Evolutionary conservation across 441 rosid species (phyloP).

Genomic region (Aquilaria agallochum): DNA sequence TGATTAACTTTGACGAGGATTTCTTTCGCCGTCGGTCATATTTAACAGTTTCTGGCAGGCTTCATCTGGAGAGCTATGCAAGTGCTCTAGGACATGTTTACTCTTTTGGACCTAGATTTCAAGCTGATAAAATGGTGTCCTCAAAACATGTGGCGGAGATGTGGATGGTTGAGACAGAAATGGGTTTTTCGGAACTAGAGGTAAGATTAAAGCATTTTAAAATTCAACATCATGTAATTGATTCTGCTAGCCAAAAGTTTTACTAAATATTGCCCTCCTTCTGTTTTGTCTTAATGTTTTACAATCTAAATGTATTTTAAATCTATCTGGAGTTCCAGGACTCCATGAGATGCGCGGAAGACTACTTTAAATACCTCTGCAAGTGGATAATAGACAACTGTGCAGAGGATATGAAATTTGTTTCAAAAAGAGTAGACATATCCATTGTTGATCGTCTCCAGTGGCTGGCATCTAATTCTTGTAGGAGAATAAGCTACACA

Average conservation of each 20-base stretch:
- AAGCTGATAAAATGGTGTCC: constrained; percentile 45
- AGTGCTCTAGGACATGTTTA: constrained; percentile 88
- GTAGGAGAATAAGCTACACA: constrained; percentile 48
- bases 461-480: constrained; percentile 35
- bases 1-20: constrained; percentile 34
- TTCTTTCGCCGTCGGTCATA: constrained; percentile 56
- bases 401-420: constrained; percentile 58
- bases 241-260: too few relatives aligned
- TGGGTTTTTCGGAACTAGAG: constrained; percentile 79
- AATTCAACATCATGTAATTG: too few relatives aligned
- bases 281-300: too few relatives aligned
- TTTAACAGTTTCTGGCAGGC: constrained; percentile 69
- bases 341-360: constrained; percentile 77
- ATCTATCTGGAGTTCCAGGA: constrained; percentile 41
- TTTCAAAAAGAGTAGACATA: constrained; percentile 54
- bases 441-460: constrained; percentile 44
- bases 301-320: neutral
- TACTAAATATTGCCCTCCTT: too few relatives aligned
- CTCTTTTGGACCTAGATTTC: constrained; percentile 78
- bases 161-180: constrained; percentile 81
- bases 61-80: constrained; percentile 88
- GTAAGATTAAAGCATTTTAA: constrained; percentile 25
- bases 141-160: constrained; percentile 61
- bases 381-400: constrained; percentile 68
- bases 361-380: constrained; percentile 68